These are phyloP conservation scores for Ochetophila trinervis DNA, from an alignment of 306 rosid genomes.

Conservation along the genomic window DNA sequence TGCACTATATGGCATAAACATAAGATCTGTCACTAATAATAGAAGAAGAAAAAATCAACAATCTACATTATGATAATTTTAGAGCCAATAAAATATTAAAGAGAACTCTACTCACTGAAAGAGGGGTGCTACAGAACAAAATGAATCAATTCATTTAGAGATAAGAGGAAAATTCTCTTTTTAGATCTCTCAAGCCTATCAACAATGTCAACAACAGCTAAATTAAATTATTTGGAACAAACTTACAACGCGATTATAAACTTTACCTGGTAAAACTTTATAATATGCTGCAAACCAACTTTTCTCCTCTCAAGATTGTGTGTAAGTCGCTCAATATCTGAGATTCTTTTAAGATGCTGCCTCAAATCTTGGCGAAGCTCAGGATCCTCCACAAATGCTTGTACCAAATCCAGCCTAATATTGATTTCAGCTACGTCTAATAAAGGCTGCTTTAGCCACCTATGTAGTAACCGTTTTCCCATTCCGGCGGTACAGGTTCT, in stretches of 20 bases:
- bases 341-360: conserved; percentile 86
- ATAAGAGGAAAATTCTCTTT: too few relatives aligned
- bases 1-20: background rate
- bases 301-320: conserved; percentile 74
- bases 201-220: background rate
- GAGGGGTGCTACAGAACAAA: too few relatives aligned
- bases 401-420: conserved; percentile 80
- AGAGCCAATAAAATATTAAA: background rate
- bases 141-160: too few relatives aligned
- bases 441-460: conserved; percentile 97
- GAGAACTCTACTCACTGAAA: background rate
- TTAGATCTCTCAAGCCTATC: too few relatives aligned
- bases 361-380: conserved; percentile 77
- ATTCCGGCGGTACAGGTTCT: conserved; percentile 98
- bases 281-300: conserved; percentile 87
- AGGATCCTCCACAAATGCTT: conserved; percentile 90
- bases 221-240: conserved; percentile 15
- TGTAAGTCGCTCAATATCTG: conserved; percentile 81
- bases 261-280: conserved; percentile 91
- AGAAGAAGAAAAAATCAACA: too few relatives aligned
- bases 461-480: conserved; percentile 89
- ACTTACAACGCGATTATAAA: background rate
- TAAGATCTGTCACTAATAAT: background rate
- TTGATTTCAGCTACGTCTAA: conserved; percentile 73
- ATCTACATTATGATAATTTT: background rate